phyloP scores from a whole-genome alignment of 2,329 filamentous ascomycete species.

The Penicillium italicum region DNA sequence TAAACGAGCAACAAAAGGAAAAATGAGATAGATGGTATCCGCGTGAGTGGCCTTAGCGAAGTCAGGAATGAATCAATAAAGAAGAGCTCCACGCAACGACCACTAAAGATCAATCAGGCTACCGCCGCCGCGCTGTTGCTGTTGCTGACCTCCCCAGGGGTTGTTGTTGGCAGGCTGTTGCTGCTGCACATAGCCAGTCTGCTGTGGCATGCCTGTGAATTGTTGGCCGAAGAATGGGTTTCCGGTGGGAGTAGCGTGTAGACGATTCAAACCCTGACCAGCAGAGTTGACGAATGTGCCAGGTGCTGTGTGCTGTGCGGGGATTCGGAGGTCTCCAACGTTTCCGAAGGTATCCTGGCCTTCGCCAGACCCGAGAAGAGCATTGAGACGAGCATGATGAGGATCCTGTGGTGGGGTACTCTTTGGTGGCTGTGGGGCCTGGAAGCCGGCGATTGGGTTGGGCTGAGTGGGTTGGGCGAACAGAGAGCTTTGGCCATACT shows the following conservation, averaged over 20 bases:
- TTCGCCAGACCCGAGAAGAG: conserved; percentile 79
- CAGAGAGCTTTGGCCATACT: conserved; percentile 38
- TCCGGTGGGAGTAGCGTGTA: conserved; percentile 66
- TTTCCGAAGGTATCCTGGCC: conserved; percentile 98
- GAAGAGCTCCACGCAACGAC: not conserved
- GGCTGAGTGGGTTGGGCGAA: conserved; percentile 38
- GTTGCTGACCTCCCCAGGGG: conserved; percentile 53
- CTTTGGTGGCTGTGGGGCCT: conserved; percentile 33
- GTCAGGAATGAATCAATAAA: conserved; percentile 1
- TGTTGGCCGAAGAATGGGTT: conserved; percentile 83
- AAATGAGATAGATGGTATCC: conserved; percentile 7
- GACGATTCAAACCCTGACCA: conserved; percentile 68
- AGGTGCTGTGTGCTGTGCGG: conserved; percentile 91
- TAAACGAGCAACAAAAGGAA: not conserved
- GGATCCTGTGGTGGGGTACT: conserved; percentile 47
- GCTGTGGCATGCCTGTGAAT: conserved; percentile 65
- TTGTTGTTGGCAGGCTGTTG: conserved; percentile 50
- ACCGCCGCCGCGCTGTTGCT: conserved; percentile 48
- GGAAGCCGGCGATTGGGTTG: conserved; percentile 37
- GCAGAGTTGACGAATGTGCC: conserved; percentile 96
- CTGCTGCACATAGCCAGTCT: conserved; percentile 45
- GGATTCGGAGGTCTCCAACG: conserved; percentile 91
- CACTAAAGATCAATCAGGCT: conserved; percentile 61
- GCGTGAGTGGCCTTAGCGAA: conserved; percentile 4
- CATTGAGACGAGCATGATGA: conserved; percentile 72